Percentiles rank a stretch among this genome's conserved stretches.
These are phyloP conservation scores for Clitoria ternatea DNA, from an alignment of 306 rosid species.

Conservation along the genomic window DNA sequence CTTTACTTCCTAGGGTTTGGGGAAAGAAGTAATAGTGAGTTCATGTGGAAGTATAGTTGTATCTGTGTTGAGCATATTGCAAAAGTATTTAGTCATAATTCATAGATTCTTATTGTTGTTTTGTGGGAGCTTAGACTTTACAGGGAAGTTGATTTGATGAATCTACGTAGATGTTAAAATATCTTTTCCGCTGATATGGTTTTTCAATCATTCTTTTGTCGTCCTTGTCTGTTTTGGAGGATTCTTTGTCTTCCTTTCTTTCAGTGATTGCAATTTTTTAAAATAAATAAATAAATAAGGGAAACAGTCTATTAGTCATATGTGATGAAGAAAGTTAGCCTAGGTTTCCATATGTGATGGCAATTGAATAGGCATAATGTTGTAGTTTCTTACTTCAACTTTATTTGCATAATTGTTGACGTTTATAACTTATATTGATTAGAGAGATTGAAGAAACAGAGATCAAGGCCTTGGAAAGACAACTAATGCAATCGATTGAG, in stretches of 20 bases:
- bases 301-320: background rate
- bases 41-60: background rate
- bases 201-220: background rate
- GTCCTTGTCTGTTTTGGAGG: background rate
- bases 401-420: background rate
- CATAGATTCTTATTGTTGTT: background rate
- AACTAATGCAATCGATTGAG: conserved; percentile 82
- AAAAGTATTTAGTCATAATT: background rate
- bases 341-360: background rate
- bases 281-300: background rate
- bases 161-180: background rate
- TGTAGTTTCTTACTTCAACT: background rate
- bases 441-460: conserved; percentile 86
- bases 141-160: background rate
- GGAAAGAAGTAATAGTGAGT: background rate
- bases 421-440: background rate
- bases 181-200: background rate
- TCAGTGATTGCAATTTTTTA: background rate
- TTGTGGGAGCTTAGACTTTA: background rate
- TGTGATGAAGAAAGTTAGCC: background rate
- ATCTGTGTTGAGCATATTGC: background rate
- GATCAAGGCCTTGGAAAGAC: conserved; percentile 77
- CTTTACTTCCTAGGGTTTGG: background rate
- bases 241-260: background rate
- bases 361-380: background rate